Conservation (phyloP, 2,329 filamentous ascomycete genomes). For the Neoscytalidium dimidiatum region DNA sequence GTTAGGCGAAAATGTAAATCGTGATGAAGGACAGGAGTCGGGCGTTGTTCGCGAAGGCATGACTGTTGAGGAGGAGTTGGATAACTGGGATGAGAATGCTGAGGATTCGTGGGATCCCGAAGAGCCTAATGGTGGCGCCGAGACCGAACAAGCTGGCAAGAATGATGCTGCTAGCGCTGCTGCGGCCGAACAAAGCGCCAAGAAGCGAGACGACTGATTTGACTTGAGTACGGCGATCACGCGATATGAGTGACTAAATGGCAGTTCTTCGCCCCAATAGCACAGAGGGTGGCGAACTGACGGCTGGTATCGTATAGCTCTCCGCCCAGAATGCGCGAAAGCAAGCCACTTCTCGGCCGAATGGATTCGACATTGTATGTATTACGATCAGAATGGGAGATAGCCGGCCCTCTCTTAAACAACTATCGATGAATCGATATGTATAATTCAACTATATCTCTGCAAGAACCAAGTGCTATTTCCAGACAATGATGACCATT, state of each 20-base stretch:
- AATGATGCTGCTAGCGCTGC: neutral
- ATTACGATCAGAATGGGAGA: conserved; percentile 2
- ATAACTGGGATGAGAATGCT: conserved; percentile 91
- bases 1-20: conserved; percentile 62
- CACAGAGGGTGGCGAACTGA: neutral
- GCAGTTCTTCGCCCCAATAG: neutral
- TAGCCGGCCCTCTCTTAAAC: neutral
- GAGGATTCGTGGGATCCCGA: conserved; percentile 65
- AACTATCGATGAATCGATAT: neutral
- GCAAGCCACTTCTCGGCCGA: neutral
- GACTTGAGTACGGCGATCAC: neutral
- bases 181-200: neutral
- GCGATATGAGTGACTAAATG: neutral
- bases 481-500: too few species aligned
- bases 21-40: conserved; percentile 57
- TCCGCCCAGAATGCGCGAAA: neutral
- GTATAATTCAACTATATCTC: neutral
- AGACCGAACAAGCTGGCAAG: conserved; percentile 3
- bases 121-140: conserved; percentile 34
- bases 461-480: too few species aligned
- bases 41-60: conserved; percentile 53
- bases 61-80: conserved; percentile 76
- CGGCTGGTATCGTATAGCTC: neutral
- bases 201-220: conserved; percentile 17
- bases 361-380: neutral